These are phyloP conservation scores for Wickerhamiella brachini DNA, from an alignment of 805 yeast species.

Conservation along the genomic window DNA sequence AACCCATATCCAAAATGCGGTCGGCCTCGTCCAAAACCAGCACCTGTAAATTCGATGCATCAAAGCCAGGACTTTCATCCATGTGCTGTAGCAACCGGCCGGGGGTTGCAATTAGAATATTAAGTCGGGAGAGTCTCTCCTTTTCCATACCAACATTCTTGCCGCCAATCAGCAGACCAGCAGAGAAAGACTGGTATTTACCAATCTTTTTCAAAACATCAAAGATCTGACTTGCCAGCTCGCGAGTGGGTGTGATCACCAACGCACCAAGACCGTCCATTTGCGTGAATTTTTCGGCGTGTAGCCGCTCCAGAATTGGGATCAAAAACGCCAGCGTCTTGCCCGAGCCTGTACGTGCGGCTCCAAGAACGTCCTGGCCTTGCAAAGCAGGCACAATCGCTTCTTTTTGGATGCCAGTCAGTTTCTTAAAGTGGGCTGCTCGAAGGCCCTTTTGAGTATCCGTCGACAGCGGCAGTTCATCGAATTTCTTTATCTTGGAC, in stretches of 20 bases:
- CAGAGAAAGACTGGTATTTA: slow-evolving; percentile 57
- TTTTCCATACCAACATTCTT: slow-evolving; percentile 72
- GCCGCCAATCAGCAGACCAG: slow-evolving; percentile 89
- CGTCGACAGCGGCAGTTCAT: slow-evolving; percentile 62
- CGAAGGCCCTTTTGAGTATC: slow-evolving; percentile 58
- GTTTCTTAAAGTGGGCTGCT: slow-evolving; percentile 58
- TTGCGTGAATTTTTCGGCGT: slow-evolving; percentile 62
- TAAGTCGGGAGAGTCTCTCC: slow-evolving; percentile 65
- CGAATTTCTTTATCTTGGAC: slow-evolving; percentile 37
- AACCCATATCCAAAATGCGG: slow-evolving; percentile 87
- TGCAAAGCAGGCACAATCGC: slow-evolving; percentile 65
- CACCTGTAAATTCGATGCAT: slow-evolving; percentile 58
- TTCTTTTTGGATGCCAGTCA: slow-evolving; percentile 78
- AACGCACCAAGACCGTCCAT: slow-evolving; percentile 81
- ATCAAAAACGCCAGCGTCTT: slow-evolving; percentile 77
- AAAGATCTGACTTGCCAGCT: slow-evolving; percentile 78
- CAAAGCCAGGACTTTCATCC: slow-evolving; percentile 78
- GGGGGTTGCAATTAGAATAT: slow-evolving; percentile 81
- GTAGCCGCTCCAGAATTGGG: slow-evolving; percentile 52
- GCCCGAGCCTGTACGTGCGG: slow-evolving; percentile 86
- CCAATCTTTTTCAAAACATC: slow-evolving; percentile 80
- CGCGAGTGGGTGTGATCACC: slow-evolving; percentile 85
- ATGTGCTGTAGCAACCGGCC: slow-evolving; percentile 82
- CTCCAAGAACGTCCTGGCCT: slow-evolving; percentile 69
- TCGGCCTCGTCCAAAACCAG: slow-evolving; percentile 86